Base-by-base conservation (phyloP, 805 yeast genomes). In the Yamadazyma sp. region DNA sequence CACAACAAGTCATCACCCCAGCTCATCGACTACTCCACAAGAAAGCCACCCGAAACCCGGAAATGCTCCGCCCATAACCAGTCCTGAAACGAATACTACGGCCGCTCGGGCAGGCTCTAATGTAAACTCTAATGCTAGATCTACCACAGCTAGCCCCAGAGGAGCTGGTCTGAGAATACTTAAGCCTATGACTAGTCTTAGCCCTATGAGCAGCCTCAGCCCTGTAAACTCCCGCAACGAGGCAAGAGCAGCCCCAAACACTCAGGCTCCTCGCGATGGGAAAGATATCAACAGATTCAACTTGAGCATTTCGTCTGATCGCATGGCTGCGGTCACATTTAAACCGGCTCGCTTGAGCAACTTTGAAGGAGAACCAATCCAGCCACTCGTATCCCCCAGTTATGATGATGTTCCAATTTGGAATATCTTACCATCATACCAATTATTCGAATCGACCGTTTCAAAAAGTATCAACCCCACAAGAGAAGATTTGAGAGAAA, bases 391-490 rank as follows among this genome's bases (percentile, higher is more conserved):
- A 9, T 46, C 49, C 7, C 49, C 49, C n/a, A 28, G 42, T 9
- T 46, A 46, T 23, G 46, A 46, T 13, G 52, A 48, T 12, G 65
- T 54, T 18, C 69, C 70, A 1, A 49, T 64, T 15, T 62, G 70
- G 67, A 64, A 59, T 37, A 64, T 67, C 28, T 46, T 67, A 13
- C 72, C 72, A 3, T 64, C 70, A 3, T 67, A 67, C 44, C 65
- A 62, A 32, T 59, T 67, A 64, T 62, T 57, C 40, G 62, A 58
- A 42, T 57, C 64, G 18, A 64, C 69, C 3, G 55, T 67, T 28
- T 61, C 69, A 14, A 62, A 60, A 35, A 55, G 52, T 37, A 50
- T 64, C 35, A 55, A 59, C 7, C 69, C 71, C 8, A 50, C 57
- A 12, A 41, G 44, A 1, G 68, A 64, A 30, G 60, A 64, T 32